Percentiles rank a stretch among this genome's conserved stretches.
Evolutionary conservation across 169 alveolate species (phyloP).

Genomic region (Plasmodium fragile): DNA sequence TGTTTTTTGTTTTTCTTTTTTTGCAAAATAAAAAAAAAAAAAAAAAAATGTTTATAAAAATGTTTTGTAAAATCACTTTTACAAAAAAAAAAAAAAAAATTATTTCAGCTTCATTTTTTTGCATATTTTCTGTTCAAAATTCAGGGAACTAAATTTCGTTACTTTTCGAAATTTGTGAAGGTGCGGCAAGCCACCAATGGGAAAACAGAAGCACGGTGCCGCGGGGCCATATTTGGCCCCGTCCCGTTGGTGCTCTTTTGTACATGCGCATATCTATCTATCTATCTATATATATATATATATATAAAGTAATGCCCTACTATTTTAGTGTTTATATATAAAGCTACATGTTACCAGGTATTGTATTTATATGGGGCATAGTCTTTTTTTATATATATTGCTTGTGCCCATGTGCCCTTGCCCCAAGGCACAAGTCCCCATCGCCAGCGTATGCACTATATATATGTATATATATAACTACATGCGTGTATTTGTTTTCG

Average conservation of each 20-base stretch:
- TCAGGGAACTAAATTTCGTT: constrained; percentile 74
- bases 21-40: neutral
- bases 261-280: neutral
- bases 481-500: neutral
- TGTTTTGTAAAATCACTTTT: neutral
- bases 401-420: neutral
- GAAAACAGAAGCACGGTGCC: neutral
- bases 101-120: constrained; percentile 2
- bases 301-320: neutral
- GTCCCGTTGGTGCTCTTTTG: neutral
- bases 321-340: too few species aligned
- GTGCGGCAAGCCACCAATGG: neutral
- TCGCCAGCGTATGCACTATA: neutral
- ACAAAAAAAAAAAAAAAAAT: constrained; percentile 21
- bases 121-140: constrained; percentile 4
- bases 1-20: neutral
- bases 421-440: neutral
- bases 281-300: neutral
- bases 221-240: constrained; percentile 77
- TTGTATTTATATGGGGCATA: neutral
- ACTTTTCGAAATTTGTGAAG: neutral
- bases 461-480: too few species aligned
- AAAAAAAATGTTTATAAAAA: neutral
- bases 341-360: neutral
- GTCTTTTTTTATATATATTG: neutral